Evolutionary conservation across 345 rosid genomes (phyloP).

Genomic region (Ceriops zippeliana): DNA sequence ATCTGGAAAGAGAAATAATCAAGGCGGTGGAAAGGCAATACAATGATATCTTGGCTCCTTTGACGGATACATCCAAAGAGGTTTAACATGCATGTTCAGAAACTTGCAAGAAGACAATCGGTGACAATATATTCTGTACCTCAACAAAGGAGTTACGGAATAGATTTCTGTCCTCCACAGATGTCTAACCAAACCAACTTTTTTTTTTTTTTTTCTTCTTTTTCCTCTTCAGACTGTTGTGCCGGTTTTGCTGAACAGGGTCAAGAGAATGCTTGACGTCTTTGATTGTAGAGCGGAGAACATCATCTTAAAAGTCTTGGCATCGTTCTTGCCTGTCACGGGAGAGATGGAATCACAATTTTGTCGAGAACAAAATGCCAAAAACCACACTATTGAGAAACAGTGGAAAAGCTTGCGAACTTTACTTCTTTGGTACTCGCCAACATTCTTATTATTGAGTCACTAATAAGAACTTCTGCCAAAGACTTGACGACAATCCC

Average conservation of each 20-base stretch:
- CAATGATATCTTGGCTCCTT: slow-evolving; percentile 71
- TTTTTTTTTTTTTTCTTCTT: slow-evolving; percentile 8
- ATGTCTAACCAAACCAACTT: background rate
- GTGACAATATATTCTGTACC: slow-evolving; percentile 67
- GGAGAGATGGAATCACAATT: slow-evolving; percentile 86
- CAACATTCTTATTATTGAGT: too few relatives aligned
- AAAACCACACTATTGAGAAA: slow-evolving; percentile 65
- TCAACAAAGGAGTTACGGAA: slow-evolving; percentile 50
- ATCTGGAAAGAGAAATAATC: slow-evolving; percentile 72
- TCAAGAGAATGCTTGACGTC: slow-evolving; percentile 85
- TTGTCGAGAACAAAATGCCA: slow-evolving; percentile 84
- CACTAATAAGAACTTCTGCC: too few relatives aligned
- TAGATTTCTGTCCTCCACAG: background rate
- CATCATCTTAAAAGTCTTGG: slow-evolving; percentile 65
- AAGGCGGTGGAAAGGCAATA: slow-evolving; percentile 88
- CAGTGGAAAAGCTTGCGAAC: slow-evolving; percentile 72
- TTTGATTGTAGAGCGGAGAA: slow-evolving; percentile 74
- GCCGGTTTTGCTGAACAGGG: slow-evolving; percentile 74
- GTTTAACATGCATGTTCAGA: slow-evolving; percentile 88
- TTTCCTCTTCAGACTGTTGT: slow-evolving; percentile 33
- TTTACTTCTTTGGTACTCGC: too few relatives aligned
- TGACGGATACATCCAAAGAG: slow-evolving; percentile 85
- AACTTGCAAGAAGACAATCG: slow-evolving; percentile 84
- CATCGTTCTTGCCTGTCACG: slow-evolving; percentile 60
- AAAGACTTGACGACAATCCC: too few relatives aligned